Evolutionary conservation across 140 eudicot species (phyloP).

Genomic region (Flaveria floridana): DNA sequence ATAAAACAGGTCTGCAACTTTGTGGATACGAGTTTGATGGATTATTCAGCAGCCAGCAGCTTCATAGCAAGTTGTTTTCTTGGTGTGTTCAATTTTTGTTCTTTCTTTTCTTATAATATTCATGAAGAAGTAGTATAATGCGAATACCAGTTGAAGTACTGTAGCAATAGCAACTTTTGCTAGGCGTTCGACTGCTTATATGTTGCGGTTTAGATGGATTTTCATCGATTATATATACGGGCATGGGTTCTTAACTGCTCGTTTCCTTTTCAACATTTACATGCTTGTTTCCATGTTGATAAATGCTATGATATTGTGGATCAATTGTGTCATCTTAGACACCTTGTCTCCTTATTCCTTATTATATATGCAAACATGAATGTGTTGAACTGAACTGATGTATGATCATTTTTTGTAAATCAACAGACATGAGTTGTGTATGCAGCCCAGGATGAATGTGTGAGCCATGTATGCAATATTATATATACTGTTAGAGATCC

Average conservation of each 20-base stretch:
- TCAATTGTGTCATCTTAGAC: no score
- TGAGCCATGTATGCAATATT: no score
- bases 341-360: no score
- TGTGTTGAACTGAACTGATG: no score
- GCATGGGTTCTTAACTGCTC: background rate
- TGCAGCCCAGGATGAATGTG: no score
- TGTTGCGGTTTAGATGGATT: constrained; percentile 2
- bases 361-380: no score
- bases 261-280: background rate
- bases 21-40: constrained; percentile 21
- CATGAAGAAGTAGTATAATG: constrained; percentile 18
- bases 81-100: constrained; percentile 27
- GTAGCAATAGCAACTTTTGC: constrained; percentile 21
- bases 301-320: no score
- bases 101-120: background rate
- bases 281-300: background rate
- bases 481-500: no score
- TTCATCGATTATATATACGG: background rate
- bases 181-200: constrained; percentile 1
- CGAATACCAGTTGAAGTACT: constrained; percentile 17
- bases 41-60: constrained; percentile 8
- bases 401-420: no score
- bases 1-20: constrained; percentile 19
- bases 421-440: no score
- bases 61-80: constrained; percentile 21